phyloP scores from a whole-genome alignment of 1,284 basidiomycete genomes.

The Ganoderma sinense region DNA sequence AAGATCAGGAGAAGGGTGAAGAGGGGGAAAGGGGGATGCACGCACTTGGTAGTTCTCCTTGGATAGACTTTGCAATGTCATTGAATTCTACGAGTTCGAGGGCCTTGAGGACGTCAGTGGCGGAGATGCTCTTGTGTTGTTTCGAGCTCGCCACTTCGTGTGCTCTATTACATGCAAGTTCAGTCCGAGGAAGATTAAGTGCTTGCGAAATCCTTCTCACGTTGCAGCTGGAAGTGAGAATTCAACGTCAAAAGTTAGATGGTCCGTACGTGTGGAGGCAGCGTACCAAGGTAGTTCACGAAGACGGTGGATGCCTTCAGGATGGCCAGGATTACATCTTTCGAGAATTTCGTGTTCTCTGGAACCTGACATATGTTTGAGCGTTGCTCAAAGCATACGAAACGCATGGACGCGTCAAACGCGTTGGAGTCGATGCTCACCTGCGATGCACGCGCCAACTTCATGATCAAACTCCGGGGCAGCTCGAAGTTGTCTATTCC shows the following conservation, averaged over 20 bases:
- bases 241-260: too few species aligned
- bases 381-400: not conserved
- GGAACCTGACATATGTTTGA: constrained; percentile 64
- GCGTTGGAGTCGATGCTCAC: constrained; percentile 44
- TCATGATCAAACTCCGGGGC: constrained; percentile 81
- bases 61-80: constrained; percentile 74
- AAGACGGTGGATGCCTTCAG: constrained; percentile 90
- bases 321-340: constrained; percentile 84
- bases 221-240: constrained; percentile 60
- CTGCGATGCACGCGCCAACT: constrained; percentile 79
- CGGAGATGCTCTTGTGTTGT: constrained; percentile 88
- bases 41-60: constrained; percentile 77
- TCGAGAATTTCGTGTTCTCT: constrained; percentile 85
- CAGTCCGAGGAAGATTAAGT: not conserved
- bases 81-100: constrained; percentile 84
- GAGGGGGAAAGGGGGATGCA: constrained; percentile 17
- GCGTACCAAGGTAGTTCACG: constrained; percentile 88
- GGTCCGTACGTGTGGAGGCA: not conserved
- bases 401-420: constrained; percentile 9
- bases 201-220: constrained; percentile 48
- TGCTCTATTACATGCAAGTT: constrained; percentile 55
- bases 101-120: constrained; percentile 88
- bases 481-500: constrained; percentile 89
- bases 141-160: constrained; percentile 88
- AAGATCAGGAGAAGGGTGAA: not conserved